These are phyloP conservation scores for Casaregolazyma suthepensis DNA, from an alignment of 1,139 yeast genomes.

Conservation along the genomic window DNA sequence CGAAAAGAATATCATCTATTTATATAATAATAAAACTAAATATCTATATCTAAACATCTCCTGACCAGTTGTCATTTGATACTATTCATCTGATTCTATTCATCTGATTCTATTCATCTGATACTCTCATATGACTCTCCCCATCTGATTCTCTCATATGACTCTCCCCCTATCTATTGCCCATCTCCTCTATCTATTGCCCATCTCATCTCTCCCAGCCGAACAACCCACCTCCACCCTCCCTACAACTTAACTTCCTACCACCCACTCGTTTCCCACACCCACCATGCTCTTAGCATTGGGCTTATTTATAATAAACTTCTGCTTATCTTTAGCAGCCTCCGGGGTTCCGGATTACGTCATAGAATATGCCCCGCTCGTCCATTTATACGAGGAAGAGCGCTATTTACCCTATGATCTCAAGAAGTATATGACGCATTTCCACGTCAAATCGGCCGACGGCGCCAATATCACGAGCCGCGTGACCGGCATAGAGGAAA, in stretches of 20 bases:
- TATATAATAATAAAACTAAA: no score
- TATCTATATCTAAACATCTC: no score
- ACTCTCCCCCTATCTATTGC: no score
- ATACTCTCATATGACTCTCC: no score
- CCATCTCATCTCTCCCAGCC: neutral
- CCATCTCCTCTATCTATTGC: neutral
- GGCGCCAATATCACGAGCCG: conserved; percentile 24
- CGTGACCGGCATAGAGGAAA: conserved; percentile 22
- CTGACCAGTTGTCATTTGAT: no score
- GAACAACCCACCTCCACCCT: neutral
- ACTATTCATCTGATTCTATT: no score
- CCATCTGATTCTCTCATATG: no score
- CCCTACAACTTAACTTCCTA: neutral
- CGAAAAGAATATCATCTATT: no score
- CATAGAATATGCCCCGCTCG: conserved; percentile 66
- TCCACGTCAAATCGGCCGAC: conserved; percentile 32
- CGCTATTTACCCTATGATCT: conserved; percentile 79
- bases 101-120: no score
- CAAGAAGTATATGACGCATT: conserved; percentile 58
- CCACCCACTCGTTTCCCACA: neutral
- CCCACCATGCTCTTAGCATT: neutral
- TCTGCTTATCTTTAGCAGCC: neutral
- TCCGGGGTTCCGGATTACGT: conserved; percentile 62
- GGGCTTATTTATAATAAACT: neutral
- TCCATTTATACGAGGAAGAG: conserved; percentile 86